Percentiles rank a stretch among this genome's conserved stretches.
These are phyloP conservation scores for Pharus latifolius DNA, from an alignment of 176 grass and related monocot genomes.

Conservation along the genomic window DNA sequence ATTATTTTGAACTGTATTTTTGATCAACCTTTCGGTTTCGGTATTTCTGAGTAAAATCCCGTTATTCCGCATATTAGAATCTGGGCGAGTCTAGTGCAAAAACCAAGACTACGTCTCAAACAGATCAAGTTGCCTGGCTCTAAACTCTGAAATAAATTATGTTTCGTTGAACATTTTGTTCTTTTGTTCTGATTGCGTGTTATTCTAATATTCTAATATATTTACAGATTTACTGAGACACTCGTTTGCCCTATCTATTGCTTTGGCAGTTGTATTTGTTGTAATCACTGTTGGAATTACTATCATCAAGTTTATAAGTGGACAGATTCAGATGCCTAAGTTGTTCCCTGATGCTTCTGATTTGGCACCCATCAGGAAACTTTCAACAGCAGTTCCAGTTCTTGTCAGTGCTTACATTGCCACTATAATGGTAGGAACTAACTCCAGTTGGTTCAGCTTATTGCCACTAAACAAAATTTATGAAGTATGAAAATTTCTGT, in stretches of 20 bases:
- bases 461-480: too few relatives aligned
- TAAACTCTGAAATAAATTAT: too few relatives aligned
- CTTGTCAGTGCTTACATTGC: constrained; percentile 92
- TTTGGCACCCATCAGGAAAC: constrained; percentile 58
- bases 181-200: neutral
- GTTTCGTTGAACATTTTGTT: neutral
- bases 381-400: constrained; percentile 83
- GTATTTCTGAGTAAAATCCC: too few relatives aligned
- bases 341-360: constrained; percentile 55
- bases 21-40: too few relatives aligned
- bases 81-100: too few relatives aligned
- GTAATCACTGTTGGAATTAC: constrained; percentile 83
- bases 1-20: too few relatives aligned
- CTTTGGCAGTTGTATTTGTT: constrained; percentile 75
- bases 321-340: constrained; percentile 60
- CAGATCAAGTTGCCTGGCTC: constrained; percentile 10
- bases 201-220: neutral
- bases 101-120: too few relatives aligned
- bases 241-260: constrained; percentile 78
- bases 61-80: constrained; percentile 53
- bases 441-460: too few relatives aligned
- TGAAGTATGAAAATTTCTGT: too few relatives aligned
- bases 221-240: constrained; percentile 78
- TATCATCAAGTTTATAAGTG: constrained; percentile 58
- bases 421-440: constrained; percentile 68